Conservation (phyloP, 1,139 yeast genomes). For the Yamadazyma sp. region DNA sequence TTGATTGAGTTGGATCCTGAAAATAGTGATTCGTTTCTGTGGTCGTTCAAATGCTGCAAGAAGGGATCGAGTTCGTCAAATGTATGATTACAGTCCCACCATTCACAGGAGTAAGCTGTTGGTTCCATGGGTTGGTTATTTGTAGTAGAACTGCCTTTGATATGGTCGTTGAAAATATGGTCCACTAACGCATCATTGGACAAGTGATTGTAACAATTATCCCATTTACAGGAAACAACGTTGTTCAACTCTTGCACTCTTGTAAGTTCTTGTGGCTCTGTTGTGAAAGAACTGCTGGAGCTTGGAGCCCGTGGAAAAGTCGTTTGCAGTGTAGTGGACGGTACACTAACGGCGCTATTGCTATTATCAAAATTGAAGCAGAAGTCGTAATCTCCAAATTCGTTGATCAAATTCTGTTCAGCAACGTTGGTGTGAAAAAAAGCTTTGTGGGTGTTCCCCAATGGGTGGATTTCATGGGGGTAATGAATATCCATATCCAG, state of each 20-base stretch:
- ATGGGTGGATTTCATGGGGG: constrained; percentile 42
- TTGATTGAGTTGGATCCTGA: background rate
- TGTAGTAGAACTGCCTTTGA: no score
- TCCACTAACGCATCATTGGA: constrained; percentile 48
- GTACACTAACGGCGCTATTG: background rate
- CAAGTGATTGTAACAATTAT: constrained; percentile 44
- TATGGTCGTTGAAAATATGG: constrained; percentile 61
- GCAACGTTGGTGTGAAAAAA: constrained; percentile 48
- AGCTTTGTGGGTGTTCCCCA: constrained; percentile 36
- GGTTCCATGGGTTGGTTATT: constrained; percentile 18
- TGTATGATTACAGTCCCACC: constrained; percentile 66
- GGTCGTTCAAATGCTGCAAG: constrained; percentile 58
- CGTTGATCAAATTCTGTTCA: constrained; percentile 15
- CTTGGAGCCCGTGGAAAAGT: background rate
- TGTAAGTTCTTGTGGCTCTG: background rate
- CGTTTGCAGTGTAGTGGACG: background rate
- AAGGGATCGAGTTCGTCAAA: constrained; percentile 53
- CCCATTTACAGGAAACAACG: constrained; percentile 52
- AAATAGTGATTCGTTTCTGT: constrained; percentile 34
- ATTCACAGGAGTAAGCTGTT: constrained; percentile 54
- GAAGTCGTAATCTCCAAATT: constrained; percentile 39
- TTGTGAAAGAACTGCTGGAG: background rate
- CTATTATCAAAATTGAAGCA: constrained; percentile 36
- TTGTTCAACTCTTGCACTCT: constrained; percentile 7
- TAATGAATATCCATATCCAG: constrained; percentile 18